Conservation (phyloP, 495 filamentous ascomycete species). For the Chaetomidium leptoderma region DNA sequence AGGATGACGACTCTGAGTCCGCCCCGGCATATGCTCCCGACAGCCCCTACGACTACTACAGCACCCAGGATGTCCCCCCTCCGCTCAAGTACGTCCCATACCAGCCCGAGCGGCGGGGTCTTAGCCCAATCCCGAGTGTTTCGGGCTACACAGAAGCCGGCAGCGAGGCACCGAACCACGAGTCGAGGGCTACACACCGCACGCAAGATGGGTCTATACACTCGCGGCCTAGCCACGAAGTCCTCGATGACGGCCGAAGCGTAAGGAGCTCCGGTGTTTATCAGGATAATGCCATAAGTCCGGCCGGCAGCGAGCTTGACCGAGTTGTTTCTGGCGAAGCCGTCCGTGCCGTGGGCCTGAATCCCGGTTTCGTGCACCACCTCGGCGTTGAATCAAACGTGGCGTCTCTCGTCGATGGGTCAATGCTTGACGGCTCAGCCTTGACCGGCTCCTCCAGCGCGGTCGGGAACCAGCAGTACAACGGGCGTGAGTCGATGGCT, state of each 20-base stretch:
- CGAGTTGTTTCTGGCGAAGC: conserved; percentile 60
- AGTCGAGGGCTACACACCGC: conserved; percentile 47
- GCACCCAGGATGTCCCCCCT: conserved; percentile 51
- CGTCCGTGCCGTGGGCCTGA: conserved; percentile 63
- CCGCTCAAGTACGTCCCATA: conserved; percentile 55
- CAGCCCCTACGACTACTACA: conserved; percentile 47
- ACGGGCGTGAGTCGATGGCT: conserved; percentile 36
- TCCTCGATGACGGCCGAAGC: conserved; percentile 38
- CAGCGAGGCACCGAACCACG: conserved; percentile 46
- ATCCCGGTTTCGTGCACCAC: conserved; percentile 69
- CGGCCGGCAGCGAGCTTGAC: conserved; percentile 66
- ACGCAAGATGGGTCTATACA: conserved; percentile 35
- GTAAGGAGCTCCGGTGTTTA: conserved; percentile 46
- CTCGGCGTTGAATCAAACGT: conserved; percentile 80
- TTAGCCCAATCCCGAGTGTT: conserved; percentile 86
- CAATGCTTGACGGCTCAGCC: conserved; percentile 74
- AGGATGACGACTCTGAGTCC: conserved; percentile 40
- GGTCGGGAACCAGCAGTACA: conserved; percentile 29
- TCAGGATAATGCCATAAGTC: conserved; percentile 57
- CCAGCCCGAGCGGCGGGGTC: conserved; percentile 54
- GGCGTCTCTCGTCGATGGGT: conserved; percentile 80
- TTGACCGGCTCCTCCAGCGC: conserved; percentile 50
- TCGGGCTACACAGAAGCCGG: conserved; percentile 62
- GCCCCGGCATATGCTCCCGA: conserved; percentile 39
- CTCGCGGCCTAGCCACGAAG: conserved; percentile 38